Conservation (phyloP, 2,329 filamentous ascomycete species). For the Epichloe uncinata region DNA sequence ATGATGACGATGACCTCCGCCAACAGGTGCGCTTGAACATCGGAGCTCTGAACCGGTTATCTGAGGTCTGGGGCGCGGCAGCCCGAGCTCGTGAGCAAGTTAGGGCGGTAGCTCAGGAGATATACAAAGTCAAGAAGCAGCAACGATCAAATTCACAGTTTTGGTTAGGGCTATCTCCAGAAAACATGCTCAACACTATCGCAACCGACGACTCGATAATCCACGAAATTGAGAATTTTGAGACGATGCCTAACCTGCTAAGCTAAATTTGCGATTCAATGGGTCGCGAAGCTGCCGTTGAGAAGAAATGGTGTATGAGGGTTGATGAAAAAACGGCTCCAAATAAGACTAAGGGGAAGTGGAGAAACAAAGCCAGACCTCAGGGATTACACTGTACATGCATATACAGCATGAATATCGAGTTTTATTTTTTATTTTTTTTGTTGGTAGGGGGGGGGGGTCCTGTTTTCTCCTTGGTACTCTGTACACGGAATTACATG, state of each 20-base stretch:
- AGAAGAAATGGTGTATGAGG: neutral
- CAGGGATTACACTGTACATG: too few relatives aligned
- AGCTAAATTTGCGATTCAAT: slow-evolving; percentile 1
- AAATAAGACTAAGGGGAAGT: too few relatives aligned
- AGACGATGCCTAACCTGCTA: slow-evolving; percentile 10
- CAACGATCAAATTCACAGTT: slow-evolving; percentile 38
- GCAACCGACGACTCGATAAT: slow-evolving; percentile 46
- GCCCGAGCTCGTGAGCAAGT: slow-evolving; percentile 58
- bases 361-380: too few relatives aligned
- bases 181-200: slow-evolving; percentile 41
- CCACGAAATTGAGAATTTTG: slow-evolving; percentile 36
- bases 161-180: slow-evolving; percentile 41
- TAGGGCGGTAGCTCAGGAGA: slow-evolving; percentile 64
- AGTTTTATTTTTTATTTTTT: too few relatives aligned
- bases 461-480: too few relatives aligned
- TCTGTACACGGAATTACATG: too few relatives aligned
- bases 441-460: too few relatives aligned
- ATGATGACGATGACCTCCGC: slow-evolving; percentile 52
- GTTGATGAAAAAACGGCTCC: too few relatives aligned
- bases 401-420: too few relatives aligned
- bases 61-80: slow-evolving; percentile 60
- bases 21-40: slow-evolving; percentile 70
- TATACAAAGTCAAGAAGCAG: slow-evolving; percentile 47
- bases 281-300: neutral
- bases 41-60: slow-evolving; percentile 57